Base-by-base conservation (phyloP, 352 stramenopile species). In the Aphanomyces stellatus region DNA sequence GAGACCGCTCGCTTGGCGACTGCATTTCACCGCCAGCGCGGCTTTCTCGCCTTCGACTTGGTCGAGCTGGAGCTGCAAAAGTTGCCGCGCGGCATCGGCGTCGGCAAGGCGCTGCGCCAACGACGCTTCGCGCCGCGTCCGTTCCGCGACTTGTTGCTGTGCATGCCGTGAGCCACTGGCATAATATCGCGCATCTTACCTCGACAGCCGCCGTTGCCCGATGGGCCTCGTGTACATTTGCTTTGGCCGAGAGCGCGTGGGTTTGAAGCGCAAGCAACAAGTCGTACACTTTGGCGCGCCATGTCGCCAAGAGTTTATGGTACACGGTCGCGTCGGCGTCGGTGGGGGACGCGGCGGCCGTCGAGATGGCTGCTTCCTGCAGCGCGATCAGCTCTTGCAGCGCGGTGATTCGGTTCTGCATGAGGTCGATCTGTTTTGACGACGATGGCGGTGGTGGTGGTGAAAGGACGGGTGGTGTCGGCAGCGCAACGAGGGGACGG, bases 231-330 rank as follows among this genome's bases (percentile, higher is more conserved):
- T 69, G 59, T 2, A 62, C 19, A n/a, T 10, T 7, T 51, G 53
- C 30, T 7, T 70, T 57, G 0, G 62, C 48, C 13, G 27, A 8
- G 3, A 89, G 65, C 37, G 88, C 73, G 19, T 60, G 64, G 15
- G 69, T 73, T 64, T 80, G 75, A 6, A 77, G 56, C 37, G 85
- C 79, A 10, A 91, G 81, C 72, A 90, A 78, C 1, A 90, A 59
- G 2, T 76, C 48, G 2, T 88, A 72, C 4, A 76, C 79, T 63
- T 88, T 88, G 48, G 75, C 62, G n/a, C 82, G 74, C 82, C 82
- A 91, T 15, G 74, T 65, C 3, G 70, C 57, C 24, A 87, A 53
- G 15, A 85, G 41, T 37, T 31, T 24, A 15, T 64, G 33, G 24
- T 53, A 53, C 37, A 19, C n/a, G 13, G 13, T 11, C 11, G 37